These are phyloP conservation scores for Didymella exigua DNA, from an alignment of 2,329 filamentous ascomycete species.

Conservation along the genomic window DNA sequence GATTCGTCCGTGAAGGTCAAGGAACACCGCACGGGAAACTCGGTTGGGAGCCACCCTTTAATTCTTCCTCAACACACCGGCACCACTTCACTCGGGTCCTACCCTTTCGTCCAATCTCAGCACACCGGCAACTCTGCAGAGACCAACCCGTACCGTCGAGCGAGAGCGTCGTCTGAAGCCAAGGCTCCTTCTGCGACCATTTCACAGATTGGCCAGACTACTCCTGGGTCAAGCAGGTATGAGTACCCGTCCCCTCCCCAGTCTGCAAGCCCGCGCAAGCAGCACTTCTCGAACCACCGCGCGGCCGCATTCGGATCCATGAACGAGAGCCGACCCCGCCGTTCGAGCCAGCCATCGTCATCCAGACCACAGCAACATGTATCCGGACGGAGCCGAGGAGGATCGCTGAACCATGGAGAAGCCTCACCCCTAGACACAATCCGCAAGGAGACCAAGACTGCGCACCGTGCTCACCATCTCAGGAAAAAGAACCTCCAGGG, in stretches of 20 bases:
- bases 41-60: conserved; percentile 32
- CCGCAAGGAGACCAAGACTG: conserved; percentile 65
- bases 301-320: conserved; percentile 40
- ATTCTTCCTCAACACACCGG: conserved; percentile 33
- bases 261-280: conserved; percentile 60
- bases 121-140: conserved; percentile 47
- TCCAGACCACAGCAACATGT: conserved; percentile 34
- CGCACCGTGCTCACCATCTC: conserved; percentile 70
- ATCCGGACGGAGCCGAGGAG: conserved; percentile 46
- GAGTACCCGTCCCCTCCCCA: conserved; percentile 59
- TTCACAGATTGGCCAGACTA: conserved; percentile 23
- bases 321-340: conserved; percentile 38
- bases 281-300: conserved; percentile 42
- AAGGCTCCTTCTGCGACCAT: conserved; percentile 29
- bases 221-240: conserved; percentile 35
- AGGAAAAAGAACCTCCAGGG: conserved; percentile 68
- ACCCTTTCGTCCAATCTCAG: conserved; percentile 38
- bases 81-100: conserved; percentile 28
- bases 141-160: conserved; percentile 53
- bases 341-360: conserved; percentile 41
- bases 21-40: conserved; percentile 26
- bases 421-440: conserved; percentile 71
- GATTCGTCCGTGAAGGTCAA: conserved; percentile 2
- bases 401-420: conserved; percentile 67
- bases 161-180: conserved; percentile 38